Base-by-base conservation (phyloP, 23 red algal species). In the Pyropia haitanensis region DNA sequence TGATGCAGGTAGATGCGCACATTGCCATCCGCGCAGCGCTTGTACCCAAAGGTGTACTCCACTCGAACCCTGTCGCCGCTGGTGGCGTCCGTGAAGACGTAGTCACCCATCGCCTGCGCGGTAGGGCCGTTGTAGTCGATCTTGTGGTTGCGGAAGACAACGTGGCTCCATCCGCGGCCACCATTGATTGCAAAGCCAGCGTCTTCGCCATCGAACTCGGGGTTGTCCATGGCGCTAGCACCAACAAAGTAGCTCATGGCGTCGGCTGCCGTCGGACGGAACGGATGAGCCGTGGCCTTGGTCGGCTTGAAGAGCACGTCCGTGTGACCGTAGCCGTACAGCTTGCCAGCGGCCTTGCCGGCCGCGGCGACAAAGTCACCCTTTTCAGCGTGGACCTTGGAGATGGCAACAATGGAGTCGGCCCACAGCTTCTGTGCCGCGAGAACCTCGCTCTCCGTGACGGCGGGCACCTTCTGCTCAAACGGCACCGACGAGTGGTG, bases 101-200 rank as follows among this genome's bases (percentile, higher is more conserved):
- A 60, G 57, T 60, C 29, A 27, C 57, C 57, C 57, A 60, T 60
- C 14, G 57, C 57, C 57, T 27, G 23, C 10, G 57, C 57, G 23
- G 29, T n/a, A n/a, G n/a, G n/a, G n/a, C n/a, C n/a, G n/a, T n/a
- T 60, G 57, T 60, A 27, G 57, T 27, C 57, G 29, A 60, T 60
- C 23, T 27, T 60, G 25, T 60, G 8, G 29, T 13, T 14, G 29
- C 57, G 23, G 57, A 60, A 22, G 57, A 22, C 14, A 13, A 27
- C 57, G 23, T 27, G 29, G 29, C 57, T 22, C 57, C 25, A 22
- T 27, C 23, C 57, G 13, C 23, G 29, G 23, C 57, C 25, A 22
- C 23, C 23, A 22, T 60, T 60, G 14, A 60, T 60, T 22, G 57
- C 57, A 60, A 60, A 60, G 9, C 57, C 57, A 9, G 13, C 14